phyloP scores from a whole-genome alignment of 2,329 filamentous ascomycete species.

The Diaporthe vexans region DNA sequence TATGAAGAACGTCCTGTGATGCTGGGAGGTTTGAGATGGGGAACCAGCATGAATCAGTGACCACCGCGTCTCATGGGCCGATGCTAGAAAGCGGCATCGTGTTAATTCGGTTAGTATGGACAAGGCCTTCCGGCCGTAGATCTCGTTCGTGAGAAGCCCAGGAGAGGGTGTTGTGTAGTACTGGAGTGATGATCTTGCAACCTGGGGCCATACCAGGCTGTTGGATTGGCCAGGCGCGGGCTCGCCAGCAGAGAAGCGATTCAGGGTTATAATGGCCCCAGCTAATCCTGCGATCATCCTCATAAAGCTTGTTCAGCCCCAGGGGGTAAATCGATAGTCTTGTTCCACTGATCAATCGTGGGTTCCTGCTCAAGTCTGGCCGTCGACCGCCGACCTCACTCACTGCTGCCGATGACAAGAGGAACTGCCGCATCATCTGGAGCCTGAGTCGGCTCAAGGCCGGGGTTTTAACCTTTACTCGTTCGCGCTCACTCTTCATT shows the following conservation, averaged over 20 bases:
- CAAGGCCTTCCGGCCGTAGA: background rate
- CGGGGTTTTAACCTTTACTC: background rate
- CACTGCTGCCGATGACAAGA: background rate
- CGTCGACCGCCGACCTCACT: background rate
- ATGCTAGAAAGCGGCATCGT: background rate
- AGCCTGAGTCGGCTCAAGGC: background rate
- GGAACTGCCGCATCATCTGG: background rate
- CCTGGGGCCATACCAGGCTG: background rate
- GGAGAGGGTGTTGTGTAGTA: background rate
- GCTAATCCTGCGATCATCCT: slow-evolving; percentile 13
- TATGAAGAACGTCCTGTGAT: background rate
- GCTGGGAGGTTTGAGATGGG: slow-evolving; percentile 1
- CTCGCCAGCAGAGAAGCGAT: slow-evolving; percentile 2
- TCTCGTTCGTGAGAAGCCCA: background rate
- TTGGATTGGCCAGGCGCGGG: slow-evolving; percentile 22
- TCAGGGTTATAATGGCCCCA: background rate
- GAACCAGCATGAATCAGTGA: background rate
- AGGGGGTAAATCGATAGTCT: background rate
- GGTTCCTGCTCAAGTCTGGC: background rate
- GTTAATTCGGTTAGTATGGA: background rate
- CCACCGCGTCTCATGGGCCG: too few relatives aligned
- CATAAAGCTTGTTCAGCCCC: slow-evolving; percentile 10
- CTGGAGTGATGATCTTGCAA: slow-evolving; percentile 2
- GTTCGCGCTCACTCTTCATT: background rate
- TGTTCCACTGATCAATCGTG: background rate